phyloP scores from a whole-genome alignment of 75 land plant species.

The Adiantum capillusveneris region DNA sequence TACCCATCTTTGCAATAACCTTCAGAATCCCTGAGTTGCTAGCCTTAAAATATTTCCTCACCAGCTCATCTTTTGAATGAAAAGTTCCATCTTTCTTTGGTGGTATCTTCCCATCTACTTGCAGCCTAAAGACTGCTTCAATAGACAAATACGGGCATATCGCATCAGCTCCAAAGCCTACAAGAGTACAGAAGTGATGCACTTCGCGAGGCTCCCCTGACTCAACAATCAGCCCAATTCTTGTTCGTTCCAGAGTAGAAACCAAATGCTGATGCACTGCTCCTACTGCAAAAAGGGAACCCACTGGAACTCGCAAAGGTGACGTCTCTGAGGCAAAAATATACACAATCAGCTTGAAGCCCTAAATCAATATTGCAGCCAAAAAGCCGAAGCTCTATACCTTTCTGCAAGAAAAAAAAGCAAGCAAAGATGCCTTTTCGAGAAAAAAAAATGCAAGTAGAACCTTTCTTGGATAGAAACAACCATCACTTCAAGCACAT shows the following conservation, averaged over 20 bases:
- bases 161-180: constrained; percentile 99
- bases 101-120: constrained; percentile 91
- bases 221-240: constrained; percentile 78
- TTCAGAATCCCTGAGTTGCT: constrained; percentile 96
- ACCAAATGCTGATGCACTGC: constrained; percentile 98
- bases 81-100: constrained; percentile 66
- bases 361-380: no score
- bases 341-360: no score
- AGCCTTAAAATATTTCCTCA: constrained; percentile 78
- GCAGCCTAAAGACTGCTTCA: constrained; percentile 90
- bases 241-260: constrained; percentile 80
- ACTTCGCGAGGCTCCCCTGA: constrained; percentile 99
- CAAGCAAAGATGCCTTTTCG: no score
- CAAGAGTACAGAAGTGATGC: constrained; percentile 96
- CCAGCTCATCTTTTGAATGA: constrained; percentile 61
- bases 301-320: constrained; percentile 74
- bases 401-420: no score
- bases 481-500: neutral
- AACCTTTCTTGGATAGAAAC: no score
- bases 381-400: no score
- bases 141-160: constrained; percentile 96
- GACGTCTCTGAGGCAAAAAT: constrained; percentile 63
- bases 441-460: no score
- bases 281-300: constrained; percentile 94
- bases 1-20: constrained; percentile 99